Evolutionary conservation across 306 rosid genomes (phyloP), one percentile per base, ranked within the genome.

Genomic region (Fragaria ananassa): DNA sequence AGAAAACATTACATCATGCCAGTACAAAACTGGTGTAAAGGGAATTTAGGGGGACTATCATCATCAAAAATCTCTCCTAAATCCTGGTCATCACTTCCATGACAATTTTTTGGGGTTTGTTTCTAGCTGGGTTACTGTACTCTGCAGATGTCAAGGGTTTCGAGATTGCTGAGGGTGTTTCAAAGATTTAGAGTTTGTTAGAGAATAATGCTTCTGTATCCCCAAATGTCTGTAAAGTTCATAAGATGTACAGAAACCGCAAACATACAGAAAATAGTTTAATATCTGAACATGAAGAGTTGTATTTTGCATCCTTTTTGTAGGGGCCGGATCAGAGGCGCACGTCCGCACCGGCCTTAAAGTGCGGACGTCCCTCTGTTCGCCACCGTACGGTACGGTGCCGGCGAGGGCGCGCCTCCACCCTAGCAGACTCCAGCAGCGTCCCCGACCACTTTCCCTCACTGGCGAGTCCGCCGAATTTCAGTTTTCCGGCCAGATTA

Each of bases 21-120:
- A 60, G 34, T 19, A 31, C 49, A 31, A 46, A 76, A 64, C 58
- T 61, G 78, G 69, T 27, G 74, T 54, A 57, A 57, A 79, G 71
- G 64, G 72, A 67, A 75, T 41, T 46, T 39, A 10, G 70, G 37
- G 1, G 8, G 5, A 17, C 31, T 15, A 74, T 39, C 49, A 53
- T 74, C 67, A 57, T 64, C 70, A 50, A 66, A 63, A 68, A 17
- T 31, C 50, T 25, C 62, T 75, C 53, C 4, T 73, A 68, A 71
- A 78, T 71, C 42, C 70, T 47, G 21, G 31, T 14, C 58, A 64
- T 44, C 60, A 81, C 54, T 71, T 76, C 77, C 50, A 1, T 34
- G 21, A 64, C 50, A 4, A 54, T 23, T 76, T 50, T 42, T 54
- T 15, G 21, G 27, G 46, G 65, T 21, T 25, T 10, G 37, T 63